These are phyloP conservation scores for Musa balbisiana DNA, from an alignment of 202 grass and related monocot species.

Conservation along the genomic window DNA sequence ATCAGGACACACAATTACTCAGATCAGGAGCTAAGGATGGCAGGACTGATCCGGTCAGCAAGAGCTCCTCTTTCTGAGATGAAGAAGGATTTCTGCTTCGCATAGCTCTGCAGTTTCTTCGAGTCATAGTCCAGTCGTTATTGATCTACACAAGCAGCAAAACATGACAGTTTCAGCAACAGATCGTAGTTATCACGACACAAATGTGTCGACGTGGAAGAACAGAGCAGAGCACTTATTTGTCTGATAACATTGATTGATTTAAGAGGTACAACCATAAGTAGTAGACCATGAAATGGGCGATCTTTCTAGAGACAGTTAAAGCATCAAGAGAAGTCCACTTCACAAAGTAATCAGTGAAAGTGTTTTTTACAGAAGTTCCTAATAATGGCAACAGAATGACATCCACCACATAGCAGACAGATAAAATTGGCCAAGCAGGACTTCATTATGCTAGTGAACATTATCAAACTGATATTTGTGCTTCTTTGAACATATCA, in stretches of 20 bases:
- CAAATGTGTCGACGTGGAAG: background rate
- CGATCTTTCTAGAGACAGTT: background rate
- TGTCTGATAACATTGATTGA: no score
- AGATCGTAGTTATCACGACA: background rate
- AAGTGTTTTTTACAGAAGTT: background rate
- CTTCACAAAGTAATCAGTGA: background rate
- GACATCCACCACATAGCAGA: no score
- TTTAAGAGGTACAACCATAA: no score
- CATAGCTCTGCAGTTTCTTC: conserved; percentile 75
- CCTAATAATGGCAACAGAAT: background rate
- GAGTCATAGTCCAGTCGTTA: conserved; percentile 57
- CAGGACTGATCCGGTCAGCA: rapidly evolving
- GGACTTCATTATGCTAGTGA: no score
- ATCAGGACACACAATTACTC: conserved; percentile 5
- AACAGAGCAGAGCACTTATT: no score
- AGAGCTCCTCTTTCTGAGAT: no score
- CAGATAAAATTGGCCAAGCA: no score
- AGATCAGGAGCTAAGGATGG: background rate
- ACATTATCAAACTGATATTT: no score
- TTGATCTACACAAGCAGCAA: conserved; percentile 61
- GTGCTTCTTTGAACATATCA: no score
- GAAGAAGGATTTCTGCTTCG: conserved; percentile 63
- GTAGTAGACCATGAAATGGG: background rate
- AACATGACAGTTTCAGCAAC: background rate
- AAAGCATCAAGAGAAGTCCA: background rate